A percentile compares a stretch with the other conserved stretches of the same genome.
phyloP scores from a whole-genome alignment of 1,284 basidiomycete genomes.

The Filobasidium uniguttulatum region DNA sequence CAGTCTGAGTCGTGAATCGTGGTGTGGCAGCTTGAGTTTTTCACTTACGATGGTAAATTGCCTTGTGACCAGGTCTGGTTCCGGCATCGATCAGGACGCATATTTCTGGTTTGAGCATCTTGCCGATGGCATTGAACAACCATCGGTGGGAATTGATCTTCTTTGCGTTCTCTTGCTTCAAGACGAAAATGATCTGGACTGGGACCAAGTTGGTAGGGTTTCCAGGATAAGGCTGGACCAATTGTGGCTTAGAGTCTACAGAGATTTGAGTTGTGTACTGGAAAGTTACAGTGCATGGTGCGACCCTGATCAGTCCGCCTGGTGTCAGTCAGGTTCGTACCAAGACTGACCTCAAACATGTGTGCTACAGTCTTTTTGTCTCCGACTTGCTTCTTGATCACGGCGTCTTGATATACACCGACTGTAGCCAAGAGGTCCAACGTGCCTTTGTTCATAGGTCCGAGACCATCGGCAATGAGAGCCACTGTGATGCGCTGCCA shows the following conservation, averaged over 20 bases:
- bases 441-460: constrained; percentile 89
- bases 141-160: constrained; percentile 87
- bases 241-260: constrained; percentile 71
- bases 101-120: constrained; percentile 71
- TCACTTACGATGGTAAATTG: constrained; percentile 68
- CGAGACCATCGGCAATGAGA: constrained; percentile 80
- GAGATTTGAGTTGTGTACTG: constrained; percentile 85
- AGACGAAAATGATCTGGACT: constrained; percentile 84
- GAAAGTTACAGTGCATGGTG: neutral
- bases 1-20: no score
- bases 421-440: constrained; percentile 76
- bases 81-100: constrained; percentile 86
- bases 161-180: constrained; percentile 95
- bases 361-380: constrained; percentile 84
- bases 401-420: constrained; percentile 81
- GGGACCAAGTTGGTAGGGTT: constrained; percentile 85
- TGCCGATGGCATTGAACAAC: constrained; percentile 93
- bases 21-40: no score
- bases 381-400: constrained; percentile 86
- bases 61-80: constrained; percentile 91
- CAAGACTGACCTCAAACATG: constrained; percentile 62
- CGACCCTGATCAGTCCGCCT: neutral
- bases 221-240: constrained; percentile 76
- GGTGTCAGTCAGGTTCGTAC: neutral
- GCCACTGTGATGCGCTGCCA: constrained; percentile 93